phyloP scores from a whole-genome alignment of 768 basidiomycete species.

The Asterophora lycoperdoides region DNA sequence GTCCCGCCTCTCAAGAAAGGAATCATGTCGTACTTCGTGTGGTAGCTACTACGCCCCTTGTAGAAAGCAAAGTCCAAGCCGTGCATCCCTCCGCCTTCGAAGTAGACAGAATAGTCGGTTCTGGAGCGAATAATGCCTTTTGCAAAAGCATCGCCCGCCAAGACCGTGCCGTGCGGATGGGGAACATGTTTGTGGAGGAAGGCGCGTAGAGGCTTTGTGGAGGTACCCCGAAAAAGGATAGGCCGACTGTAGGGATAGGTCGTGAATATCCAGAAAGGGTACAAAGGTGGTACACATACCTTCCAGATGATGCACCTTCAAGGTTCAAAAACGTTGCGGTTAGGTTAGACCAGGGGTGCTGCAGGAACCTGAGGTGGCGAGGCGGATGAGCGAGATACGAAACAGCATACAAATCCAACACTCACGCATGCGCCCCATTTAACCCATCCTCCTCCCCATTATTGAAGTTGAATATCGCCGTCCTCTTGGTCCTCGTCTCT shows the following conservation, averaged over 20 bases:
- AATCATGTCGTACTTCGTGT: constrained; percentile 70
- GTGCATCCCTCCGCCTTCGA: constrained; percentile 34
- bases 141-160: constrained; percentile 67
- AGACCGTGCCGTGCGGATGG: constrained; percentile 69
- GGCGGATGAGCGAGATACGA: background rate
- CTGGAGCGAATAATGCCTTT: constrained; percentile 60
- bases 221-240: constrained; percentile 70
- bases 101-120: constrained; percentile 75
- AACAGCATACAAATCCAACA: constrained; percentile 3
- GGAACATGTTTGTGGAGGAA: constrained; percentile 45
- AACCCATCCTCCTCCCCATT: constrained; percentile 81
- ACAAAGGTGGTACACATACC: constrained; percentile 37
- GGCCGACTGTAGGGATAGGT: constrained; percentile 55
- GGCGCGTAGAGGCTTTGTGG: constrained; percentile 48
- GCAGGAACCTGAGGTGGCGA: constrained; percentile 56
- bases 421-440: constrained; percentile 64
- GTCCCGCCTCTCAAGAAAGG: constrained; percentile 49
- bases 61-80: constrained; percentile 83
- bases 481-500: constrained; percentile 29
- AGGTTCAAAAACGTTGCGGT: constrained; percentile 72
- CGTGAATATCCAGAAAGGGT: constrained; percentile 3
- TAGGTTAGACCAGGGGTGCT: constrained; percentile 71
- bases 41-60: constrained; percentile 67
- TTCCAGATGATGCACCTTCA: constrained; percentile 77
- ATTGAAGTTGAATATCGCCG: constrained; percentile 80